Evolutionary conservation across 345 rosid species (phyloP).

Genomic region (Eucalyptus marginata): DNA sequence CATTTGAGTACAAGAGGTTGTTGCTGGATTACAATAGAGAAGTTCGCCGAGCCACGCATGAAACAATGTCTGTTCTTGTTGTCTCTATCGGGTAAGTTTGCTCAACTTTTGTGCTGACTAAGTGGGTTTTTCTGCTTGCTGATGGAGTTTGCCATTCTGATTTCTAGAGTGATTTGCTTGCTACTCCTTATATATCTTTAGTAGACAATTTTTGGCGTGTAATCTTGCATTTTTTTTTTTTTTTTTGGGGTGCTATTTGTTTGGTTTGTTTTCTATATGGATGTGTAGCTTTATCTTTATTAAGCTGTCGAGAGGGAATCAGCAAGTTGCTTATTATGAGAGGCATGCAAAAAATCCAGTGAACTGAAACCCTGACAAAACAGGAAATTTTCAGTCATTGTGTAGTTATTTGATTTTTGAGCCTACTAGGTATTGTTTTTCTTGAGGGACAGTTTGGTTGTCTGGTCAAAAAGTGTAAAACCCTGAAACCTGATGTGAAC

Average conservation of each 20-base stretch:
- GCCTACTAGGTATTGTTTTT: neutral
- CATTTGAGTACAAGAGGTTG: conserved; percentile 83
- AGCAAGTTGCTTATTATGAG: neutral
- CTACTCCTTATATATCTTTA: neutral
- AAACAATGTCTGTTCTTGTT: conserved; percentile 71
- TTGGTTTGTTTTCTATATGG: neutral
- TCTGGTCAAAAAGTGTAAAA: neutral
- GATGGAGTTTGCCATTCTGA: neutral
- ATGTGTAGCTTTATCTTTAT: neutral
- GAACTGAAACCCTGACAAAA: neutral
- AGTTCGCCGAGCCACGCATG: conserved; percentile 90
- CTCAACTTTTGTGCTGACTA: neutral
- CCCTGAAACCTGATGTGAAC: neutral
- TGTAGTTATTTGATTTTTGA: neutral
- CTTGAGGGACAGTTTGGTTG: neutral
- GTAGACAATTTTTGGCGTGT: neutral
- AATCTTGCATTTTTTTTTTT: neutral
- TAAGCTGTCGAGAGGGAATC: neutral
- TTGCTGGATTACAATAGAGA: conserved; percentile 87
- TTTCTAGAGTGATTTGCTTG: neutral
- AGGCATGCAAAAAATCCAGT: neutral
- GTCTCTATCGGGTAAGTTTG: conserved; percentile 55
- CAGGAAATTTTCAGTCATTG: neutral
- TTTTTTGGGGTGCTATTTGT: neutral
- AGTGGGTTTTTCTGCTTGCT: neutral